Base-by-base conservation (phyloP, 2,329 filamentous ascomycete species). In the Corynespora cassiicola region DNA sequence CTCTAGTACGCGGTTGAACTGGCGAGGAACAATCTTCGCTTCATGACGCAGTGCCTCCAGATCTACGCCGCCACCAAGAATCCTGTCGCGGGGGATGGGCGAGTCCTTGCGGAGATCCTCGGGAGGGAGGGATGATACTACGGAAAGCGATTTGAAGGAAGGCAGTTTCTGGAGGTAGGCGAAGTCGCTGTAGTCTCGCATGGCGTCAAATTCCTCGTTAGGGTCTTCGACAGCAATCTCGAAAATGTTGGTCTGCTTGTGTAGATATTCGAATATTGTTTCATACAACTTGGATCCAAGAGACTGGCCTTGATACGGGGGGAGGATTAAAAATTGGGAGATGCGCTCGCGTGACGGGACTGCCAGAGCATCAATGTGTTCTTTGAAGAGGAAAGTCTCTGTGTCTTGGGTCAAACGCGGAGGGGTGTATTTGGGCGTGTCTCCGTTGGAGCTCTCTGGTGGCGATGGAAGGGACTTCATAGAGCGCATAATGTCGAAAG, bases 191-290 rank as follows among this genome's bases (percentile, higher is more conserved):
- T 86, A 74, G 61, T 94, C 88, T 51, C 89, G 81, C 56, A 95
- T 75, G 42, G 89, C 82, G 58, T 94, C 88, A 54, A 95, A 95
- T 1, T 80, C 82, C 61, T 92, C 88, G 58, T 88, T 97, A 0
- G 94, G 95, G 46, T 97, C 92, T 70, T 99, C 94, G 5, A 99
- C 85, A 0, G 91, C 95, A 57, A 99, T 80, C 63, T 97, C 92
- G 37, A 83, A 77, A 6, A 90, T 86, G 44, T 85, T 84, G 0
- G 80, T 67, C 39, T 87, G 80, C 21, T 81, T 75, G 41, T 87
- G 77, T 49, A 88, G 87, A 52, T 84, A 72, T 6, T 79, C 71
- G 60, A 90, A 92, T 52, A 97, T 88, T 31, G 84, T 78, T 43
- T 84, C 82, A 75, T 97, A 99, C 24, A 99, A 81, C 26, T 82